Conservation (phyloP, 1,139 yeast genomes). For the Hansenula lynferdii region DNA sequence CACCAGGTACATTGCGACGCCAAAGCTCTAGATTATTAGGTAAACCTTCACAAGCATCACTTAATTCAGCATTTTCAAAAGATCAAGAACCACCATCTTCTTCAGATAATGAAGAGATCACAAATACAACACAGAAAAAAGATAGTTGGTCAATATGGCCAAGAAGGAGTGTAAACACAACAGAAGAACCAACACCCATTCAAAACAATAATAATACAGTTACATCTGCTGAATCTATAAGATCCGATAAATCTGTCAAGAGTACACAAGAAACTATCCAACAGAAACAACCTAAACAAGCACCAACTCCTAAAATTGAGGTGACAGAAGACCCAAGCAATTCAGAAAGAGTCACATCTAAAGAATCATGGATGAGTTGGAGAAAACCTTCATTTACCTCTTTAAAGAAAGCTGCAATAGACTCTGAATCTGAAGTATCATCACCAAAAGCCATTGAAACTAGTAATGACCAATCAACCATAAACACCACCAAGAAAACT, state of each 20-base stretch:
- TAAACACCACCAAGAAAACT: no score
- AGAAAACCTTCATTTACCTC: constrained; percentile 21
- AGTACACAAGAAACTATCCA: background rate
- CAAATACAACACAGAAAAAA: background rate
- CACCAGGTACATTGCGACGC: constrained; percentile 2
- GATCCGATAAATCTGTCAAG: constrained; percentile 3
- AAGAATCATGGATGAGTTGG: constrained; percentile 23
- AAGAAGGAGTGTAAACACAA: constrained; percentile 2
- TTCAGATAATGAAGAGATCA: background rate
- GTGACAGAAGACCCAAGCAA: background rate
- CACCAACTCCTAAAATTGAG: background rate
- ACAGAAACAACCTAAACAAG: background rate
- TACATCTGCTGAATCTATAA: constrained; percentile 9
- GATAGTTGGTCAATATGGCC: constrained; percentile 12
- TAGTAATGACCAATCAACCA: background rate
- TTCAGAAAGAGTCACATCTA: constrained; percentile 4
- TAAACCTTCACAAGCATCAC: constrained; percentile 1
- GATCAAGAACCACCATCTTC: constrained; percentile 3
- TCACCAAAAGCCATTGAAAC: constrained; percentile 4
- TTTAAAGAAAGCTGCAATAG: constrained; percentile 10
- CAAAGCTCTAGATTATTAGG: constrained; percentile 14
- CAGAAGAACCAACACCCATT: background rate
- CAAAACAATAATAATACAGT: background rate
- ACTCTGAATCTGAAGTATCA: constrained; percentile 4
- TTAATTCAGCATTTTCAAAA: background rate